A percentile compares a stretch with the other conserved stretches of the same genome.
phyloP scores from a whole-genome alignment of 805 yeast species.

The Zygoascus flipseniorum region DNA sequence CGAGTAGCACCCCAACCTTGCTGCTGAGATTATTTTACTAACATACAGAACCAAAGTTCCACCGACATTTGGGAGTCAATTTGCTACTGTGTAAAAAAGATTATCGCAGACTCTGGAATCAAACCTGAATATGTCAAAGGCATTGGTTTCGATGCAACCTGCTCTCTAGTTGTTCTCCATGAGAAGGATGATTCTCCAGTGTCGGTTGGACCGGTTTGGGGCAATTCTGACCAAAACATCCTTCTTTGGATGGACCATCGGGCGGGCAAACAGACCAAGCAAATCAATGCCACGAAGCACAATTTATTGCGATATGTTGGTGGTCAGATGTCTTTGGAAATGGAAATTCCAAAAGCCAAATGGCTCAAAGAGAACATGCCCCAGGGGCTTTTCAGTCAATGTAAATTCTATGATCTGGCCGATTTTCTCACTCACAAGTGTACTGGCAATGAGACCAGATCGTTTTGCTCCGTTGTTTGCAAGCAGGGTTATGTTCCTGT shows the following conservation, averaged over 20 bases:
- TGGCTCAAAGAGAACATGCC: conserved; percentile 90
- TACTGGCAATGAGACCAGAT: conserved; percentile 78
- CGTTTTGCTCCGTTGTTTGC: conserved; percentile 86
- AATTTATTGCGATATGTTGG: conserved; percentile 85
- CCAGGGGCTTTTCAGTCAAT: conserved; percentile 41
- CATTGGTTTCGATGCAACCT: conserved; percentile 95
- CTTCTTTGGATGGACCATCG: conserved; percentile 98
- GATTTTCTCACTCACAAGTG: conserved; percentile 90
- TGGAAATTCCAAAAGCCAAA: conserved; percentile 95
- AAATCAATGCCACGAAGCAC: conserved; percentile 73
- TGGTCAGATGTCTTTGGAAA: conserved; percentile 95
- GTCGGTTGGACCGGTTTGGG: conserved; percentile 88
- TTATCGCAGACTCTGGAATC: conserved; percentile 66
- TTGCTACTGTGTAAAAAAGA: conserved; percentile 70
- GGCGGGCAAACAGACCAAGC: conserved; percentile 71
- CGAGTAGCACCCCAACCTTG: not conserved
- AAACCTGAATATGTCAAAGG: conserved; percentile 66
- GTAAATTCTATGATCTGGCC: conserved; percentile 86
- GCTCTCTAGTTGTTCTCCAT: conserved; percentile 79
- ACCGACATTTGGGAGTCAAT: conserved; percentile 84
- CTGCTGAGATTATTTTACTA: not conserved
- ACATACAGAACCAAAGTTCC: conserved; percentile 62
- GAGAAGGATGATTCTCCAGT: conserved; percentile 60
- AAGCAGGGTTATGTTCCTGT: conserved; percentile 91
- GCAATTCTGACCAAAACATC: conserved; percentile 65